A percentile compares a stretch with the other conserved stretches of the same genome.
Evolutionary conservation across 176 grass and related monocot species (phyloP).

Genomic region (Luzula sylvatica): DNA sequence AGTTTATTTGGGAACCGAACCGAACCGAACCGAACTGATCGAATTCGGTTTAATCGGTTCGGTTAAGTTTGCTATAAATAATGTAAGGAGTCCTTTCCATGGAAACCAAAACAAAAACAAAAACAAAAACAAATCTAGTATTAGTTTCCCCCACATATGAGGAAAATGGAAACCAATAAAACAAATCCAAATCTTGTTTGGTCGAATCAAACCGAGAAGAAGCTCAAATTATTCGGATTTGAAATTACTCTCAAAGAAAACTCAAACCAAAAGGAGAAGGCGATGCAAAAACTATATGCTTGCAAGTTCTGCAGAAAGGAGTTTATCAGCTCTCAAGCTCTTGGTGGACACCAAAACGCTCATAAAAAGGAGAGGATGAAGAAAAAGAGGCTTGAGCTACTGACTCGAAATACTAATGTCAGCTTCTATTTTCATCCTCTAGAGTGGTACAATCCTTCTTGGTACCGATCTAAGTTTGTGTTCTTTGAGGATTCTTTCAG

Average conservation of each 20-base stretch:
- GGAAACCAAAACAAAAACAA: neutral
- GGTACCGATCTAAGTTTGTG: neutral
- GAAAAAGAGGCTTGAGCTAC: conserved; percentile 17
- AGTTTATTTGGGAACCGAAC: too few relatives aligned
- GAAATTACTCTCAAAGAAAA: conserved; percentile 15
- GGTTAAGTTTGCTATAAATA: conserved; percentile 6
- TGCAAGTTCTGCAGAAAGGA: conserved; percentile 32
- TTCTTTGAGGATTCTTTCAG: neutral
- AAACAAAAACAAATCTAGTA: conserved; percentile 7
- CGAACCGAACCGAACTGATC: too few relatives aligned
- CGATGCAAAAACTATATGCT: conserved; percentile 12
- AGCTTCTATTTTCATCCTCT: neutral
- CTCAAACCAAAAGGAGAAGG: neutral
- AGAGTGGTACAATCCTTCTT: conserved; percentile 14
- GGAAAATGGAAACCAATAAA: conserved; percentile 13
- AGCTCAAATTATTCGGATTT: conserved; percentile 27
- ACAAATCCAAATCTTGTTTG: neutral
- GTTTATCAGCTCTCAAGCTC: conserved; percentile 33
- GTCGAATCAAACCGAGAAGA: conserved; percentile 17
- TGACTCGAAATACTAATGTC: conserved; percentile 1
- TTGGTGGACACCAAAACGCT: conserved; percentile 26
- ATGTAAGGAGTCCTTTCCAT: neutral
- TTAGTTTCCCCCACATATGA: neutral
- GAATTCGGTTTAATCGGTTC: too few relatives aligned
- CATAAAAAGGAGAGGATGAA: conserved; percentile 30